A percentile compares a stretch with the other conserved stretches of the same genome.
Evolutionary conservation across 2,329 filamentous ascomycete species (phyloP).

Genomic region (Exophiala oligosperma): DNA sequence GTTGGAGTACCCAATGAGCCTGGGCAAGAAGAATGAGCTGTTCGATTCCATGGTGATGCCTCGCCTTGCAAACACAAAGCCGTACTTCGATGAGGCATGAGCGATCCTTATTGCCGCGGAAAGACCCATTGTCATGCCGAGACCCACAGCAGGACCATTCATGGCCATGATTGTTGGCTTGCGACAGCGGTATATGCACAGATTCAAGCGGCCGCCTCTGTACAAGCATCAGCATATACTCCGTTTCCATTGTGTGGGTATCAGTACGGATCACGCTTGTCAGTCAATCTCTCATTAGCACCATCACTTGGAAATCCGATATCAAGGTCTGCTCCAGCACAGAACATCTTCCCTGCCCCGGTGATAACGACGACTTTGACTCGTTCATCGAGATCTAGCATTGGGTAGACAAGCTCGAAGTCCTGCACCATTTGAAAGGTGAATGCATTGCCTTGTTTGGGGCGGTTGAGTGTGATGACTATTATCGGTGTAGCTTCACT

Average conservation of each 20-base stretch:
- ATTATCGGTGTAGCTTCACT: slow-evolving; percentile 40
- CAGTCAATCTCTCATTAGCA: slow-evolving; percentile 40
- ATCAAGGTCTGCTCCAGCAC: slow-evolving; percentile 59
- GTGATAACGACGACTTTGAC: slow-evolving; percentile 58
- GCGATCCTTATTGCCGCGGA: slow-evolving; percentile 54
- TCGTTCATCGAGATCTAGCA: slow-evolving; percentile 55
- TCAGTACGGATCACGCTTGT: slow-evolving; percentile 55
- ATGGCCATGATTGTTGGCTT: slow-evolving; percentile 61
- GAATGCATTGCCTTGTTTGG: slow-evolving; percentile 60
- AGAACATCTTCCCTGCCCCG: slow-evolving; percentile 53
- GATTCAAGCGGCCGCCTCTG: slow-evolving; percentile 44
- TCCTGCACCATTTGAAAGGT: slow-evolving; percentile 53
- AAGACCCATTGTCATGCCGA: slow-evolving; percentile 62
- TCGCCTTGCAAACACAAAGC: slow-evolving; percentile 69
- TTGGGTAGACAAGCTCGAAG: slow-evolving; percentile 43
- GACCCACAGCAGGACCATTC: slow-evolving; percentile 61
- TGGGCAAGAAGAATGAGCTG: slow-evolving; percentile 67
- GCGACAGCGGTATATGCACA: slow-evolving; percentile 58
- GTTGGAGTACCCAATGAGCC: slow-evolving; percentile 62
- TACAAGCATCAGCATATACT: background rate
- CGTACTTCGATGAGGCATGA: slow-evolving; percentile 57
- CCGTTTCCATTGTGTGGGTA: background rate
- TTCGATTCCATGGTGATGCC: slow-evolving; percentile 70
- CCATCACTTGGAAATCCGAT: slow-evolving; percentile 48
- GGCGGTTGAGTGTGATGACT: slow-evolving; percentile 55